Base-by-base conservation (phyloP, 768 basidiomycete genomes). In the Lactarius pseudohatsudake region DNA sequence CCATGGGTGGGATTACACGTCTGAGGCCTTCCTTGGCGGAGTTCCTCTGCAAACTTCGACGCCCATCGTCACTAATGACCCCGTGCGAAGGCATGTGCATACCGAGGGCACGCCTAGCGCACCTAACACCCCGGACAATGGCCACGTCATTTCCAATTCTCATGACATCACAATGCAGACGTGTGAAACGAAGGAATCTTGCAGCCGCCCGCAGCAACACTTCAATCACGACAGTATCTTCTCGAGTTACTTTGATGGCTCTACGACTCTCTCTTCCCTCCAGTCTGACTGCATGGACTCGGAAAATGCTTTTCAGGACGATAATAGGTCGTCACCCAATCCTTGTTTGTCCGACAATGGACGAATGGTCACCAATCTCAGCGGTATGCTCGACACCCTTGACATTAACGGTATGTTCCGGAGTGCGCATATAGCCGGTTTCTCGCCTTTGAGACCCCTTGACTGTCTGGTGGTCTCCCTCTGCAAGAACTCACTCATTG, bases 41-140 rank as follows among this genome's bases (percentile, higher is more conserved):
- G 32, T 38, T 26, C 70, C 70, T 22, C 62, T 56, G 20, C 67
- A 64, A 30, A 64, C 69, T n/a, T 71, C 70, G 38, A 71, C 70
- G 18, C 70, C 70, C 15, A 47, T 69, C 20, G 22, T 45, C 20
- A n/a, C 55, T 32, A 67, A 45, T 20, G 62, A 53, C 26, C 13
- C 40, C 15, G 16, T 47, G 9, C 60, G 40, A 43, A 38, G 4
- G 54, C 64, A 50, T 28, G 47, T 54, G 15, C 13, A 43, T 8
- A 36, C 53, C 20, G 50, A 70, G 43, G 57, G 50, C 26, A 45
- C 43, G 7, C 56, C 57, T 40, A 59, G 59, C 28, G 59, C 62
- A 41, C 62, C 62, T 26, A 69, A 64, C 30, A 30, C 64, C n/a
- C 62, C 64, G 3, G 45, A 65, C 43, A 22, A 34, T 34, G 26